These are phyloP conservation scores for Mrakia gelida DNA, from an alignment of 768 basidiomycete species.

Conservation along the genomic window DNA sequence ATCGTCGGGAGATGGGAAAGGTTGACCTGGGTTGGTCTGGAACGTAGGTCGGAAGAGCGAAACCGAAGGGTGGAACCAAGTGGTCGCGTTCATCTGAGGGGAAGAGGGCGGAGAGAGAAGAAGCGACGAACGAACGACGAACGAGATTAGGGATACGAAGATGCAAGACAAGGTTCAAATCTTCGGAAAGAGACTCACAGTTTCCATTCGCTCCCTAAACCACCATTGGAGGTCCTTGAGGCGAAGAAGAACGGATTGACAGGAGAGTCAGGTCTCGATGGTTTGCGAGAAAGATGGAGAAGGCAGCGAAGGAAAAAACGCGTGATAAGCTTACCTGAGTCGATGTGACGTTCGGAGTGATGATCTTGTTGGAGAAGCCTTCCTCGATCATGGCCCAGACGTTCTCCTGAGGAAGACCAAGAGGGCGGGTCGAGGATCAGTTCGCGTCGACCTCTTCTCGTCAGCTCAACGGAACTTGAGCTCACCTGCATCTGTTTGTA, in stretches of 20 bases:
- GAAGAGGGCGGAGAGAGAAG: background rate
- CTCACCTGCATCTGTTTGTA: conserved; percentile 46
- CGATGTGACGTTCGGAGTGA: conserved; percentile 51
- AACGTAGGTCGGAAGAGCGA: conserved; percentile 43
- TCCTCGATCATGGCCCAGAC: conserved; percentile 56
- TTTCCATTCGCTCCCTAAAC: conserved; percentile 55
- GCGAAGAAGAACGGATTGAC: too few species aligned
- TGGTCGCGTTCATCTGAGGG: conserved; percentile 47
- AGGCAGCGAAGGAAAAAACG: too few species aligned
- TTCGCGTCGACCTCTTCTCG: too few species aligned
- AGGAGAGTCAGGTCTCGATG: conserved; percentile 7
- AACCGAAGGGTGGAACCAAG: conserved; percentile 57
- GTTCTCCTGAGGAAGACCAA: conserved; percentile 46
- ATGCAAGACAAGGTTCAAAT: background rate
- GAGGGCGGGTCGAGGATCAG: background rate
- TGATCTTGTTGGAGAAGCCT: conserved; percentile 51
- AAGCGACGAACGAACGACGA: background rate
- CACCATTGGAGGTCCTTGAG: conserved; percentile 55
- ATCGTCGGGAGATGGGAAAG: conserved; percentile 47
- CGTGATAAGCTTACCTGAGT: conserved; percentile 35
- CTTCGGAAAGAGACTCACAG: background rate
- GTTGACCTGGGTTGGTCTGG: conserved; percentile 34
- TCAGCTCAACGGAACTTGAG: too few species aligned
- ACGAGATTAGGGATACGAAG: background rate
- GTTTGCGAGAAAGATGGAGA: too few species aligned